Evolutionary conservation across 345 rosid genomes (phyloP).

Genomic region (Turnera subulata): DNA sequence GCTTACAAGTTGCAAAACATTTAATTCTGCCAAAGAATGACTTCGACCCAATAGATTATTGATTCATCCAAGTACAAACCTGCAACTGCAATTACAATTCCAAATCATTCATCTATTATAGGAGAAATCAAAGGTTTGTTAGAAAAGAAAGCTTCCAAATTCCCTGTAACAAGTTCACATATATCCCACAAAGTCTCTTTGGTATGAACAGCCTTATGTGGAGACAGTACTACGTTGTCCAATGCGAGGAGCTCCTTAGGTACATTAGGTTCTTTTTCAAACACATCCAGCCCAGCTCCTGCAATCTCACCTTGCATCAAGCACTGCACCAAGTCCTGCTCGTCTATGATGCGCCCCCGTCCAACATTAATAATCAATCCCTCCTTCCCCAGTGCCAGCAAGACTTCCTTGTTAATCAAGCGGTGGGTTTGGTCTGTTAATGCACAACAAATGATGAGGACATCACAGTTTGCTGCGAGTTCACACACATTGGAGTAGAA

Average conservation of each 20-base stretch:
- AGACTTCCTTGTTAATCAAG: constrained; percentile 17
- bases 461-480: constrained; percentile 12
- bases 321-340: constrained; percentile 19
- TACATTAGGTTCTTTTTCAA: constrained; percentile 21
- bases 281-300: constrained; percentile 29
- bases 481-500: constrained; percentile 9
- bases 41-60: too few species aligned
- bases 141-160: constrained; percentile 18
- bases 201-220: constrained; percentile 12
- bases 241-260: constrained; percentile 8
- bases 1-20: too few species aligned
- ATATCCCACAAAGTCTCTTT: constrained; percentile 3
- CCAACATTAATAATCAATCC: constrained; percentile 21
- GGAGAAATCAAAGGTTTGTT: constrained; percentile 12
- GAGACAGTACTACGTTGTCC: constrained; percentile 19
- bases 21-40: too few species aligned
- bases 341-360: constrained; percentile 16
- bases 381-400: constrained; percentile 20
- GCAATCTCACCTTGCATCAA: constrained; percentile 25
- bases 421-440: constrained; percentile 17
- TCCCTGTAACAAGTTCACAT: constrained; percentile 12
- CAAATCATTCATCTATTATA: background rate
- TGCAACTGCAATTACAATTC: background rate
- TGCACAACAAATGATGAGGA: constrained; percentile 21
- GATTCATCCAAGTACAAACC: background rate